A percentile compares a stretch with the other conserved stretches of the same genome.
These are phyloP conservation scores for Monilinia polystroma DNA, from an alignment of 2,329 filamentous ascomycete species.

Conservation along the genomic window DNA sequence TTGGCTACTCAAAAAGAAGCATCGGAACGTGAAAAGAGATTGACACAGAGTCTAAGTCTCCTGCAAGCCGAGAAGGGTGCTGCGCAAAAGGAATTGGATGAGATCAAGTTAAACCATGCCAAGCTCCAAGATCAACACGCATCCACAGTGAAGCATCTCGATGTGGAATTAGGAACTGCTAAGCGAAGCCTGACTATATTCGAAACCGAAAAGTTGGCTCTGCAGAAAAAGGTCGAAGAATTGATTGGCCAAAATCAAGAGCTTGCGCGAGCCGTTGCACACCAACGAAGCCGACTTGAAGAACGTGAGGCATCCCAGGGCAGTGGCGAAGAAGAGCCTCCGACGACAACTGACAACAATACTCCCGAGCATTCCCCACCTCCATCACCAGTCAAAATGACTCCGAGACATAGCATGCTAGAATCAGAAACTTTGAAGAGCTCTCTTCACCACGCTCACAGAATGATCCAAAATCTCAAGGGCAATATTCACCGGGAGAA, in stretches of 20 bases:
- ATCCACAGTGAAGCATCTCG: conserved; percentile 74
- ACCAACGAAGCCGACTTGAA: conserved; percentile 64
- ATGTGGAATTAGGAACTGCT: conserved; percentile 81
- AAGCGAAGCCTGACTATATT: conserved; percentile 76
- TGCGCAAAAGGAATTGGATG: conserved; percentile 84
- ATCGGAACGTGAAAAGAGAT: conserved; percentile 77
- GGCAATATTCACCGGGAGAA: conserved; percentile 96
- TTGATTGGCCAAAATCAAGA: conserved; percentile 87
- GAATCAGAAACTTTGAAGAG: conserved; percentile 95
- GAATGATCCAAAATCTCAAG: conserved; percentile 94
- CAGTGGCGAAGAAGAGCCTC: conserved; percentile 61
- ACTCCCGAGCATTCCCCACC: conserved; percentile 91
- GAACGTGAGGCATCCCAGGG: conserved; percentile 63
- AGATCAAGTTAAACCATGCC: conserved; percentile 75
- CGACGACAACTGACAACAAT: conserved; percentile 63
- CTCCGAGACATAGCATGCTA: conserved; percentile 85
- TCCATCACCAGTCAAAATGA: conserved; percentile 85
- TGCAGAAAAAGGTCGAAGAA: conserved; percentile 86
- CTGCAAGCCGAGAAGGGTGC: conserved; percentile 72
- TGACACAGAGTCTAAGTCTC: conserved; percentile 69
- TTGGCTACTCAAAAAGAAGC: conserved; percentile 71
- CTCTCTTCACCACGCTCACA: conserved; percentile 88
- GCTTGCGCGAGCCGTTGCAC: conserved; percentile 78
- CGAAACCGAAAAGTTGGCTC: conserved; percentile 72
- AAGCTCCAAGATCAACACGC: conserved; percentile 81